Conservation (phyloP, 2,329 filamentous ascomycete genomes). For the Septoria linicola region DNA sequence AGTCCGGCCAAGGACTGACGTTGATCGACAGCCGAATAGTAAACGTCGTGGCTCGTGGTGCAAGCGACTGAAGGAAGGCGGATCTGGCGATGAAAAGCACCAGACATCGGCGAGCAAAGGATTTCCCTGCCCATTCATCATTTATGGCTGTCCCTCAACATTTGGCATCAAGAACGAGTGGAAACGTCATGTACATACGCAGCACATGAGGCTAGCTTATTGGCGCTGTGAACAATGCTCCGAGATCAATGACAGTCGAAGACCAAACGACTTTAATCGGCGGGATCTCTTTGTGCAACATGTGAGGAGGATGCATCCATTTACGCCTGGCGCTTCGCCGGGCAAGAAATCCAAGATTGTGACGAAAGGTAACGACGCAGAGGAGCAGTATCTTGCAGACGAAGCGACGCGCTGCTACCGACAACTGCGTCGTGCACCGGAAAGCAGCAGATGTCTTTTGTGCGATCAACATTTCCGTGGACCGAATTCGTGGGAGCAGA, state of each 20-base stretch:
- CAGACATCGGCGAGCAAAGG: constrained; percentile 29
- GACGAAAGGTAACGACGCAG: too few relatives aligned
- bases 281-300: constrained; percentile 93
- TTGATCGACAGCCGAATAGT: too few relatives aligned
- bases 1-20: too few relatives aligned
- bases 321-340: constrained; percentile 26
- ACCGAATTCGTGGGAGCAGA: constrained; percentile 67
- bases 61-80: too few relatives aligned
- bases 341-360: too few relatives aligned
- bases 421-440: constrained; percentile 61
- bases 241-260: constrained; percentile 21
- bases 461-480: constrained; percentile 66
- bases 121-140: constrained; percentile 75
- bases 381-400: constrained; percentile 43
- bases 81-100: neutral
- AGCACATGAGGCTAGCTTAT: constrained; percentile 72
- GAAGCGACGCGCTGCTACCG: constrained; percentile 60
- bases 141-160: constrained; percentile 69
- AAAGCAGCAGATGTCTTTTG: constrained; percentile 60
- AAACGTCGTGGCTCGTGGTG: too few relatives aligned
- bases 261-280: constrained; percentile 74
- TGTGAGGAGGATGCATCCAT: constrained; percentile 77
- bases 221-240: constrained; percentile 71
- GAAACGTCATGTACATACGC: constrained; percentile 82
- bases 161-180: constrained; percentile 91